phyloP scores from a whole-genome alignment of 2,329 filamentous ascomycete genomes.

The Periconia sp. region DNA sequence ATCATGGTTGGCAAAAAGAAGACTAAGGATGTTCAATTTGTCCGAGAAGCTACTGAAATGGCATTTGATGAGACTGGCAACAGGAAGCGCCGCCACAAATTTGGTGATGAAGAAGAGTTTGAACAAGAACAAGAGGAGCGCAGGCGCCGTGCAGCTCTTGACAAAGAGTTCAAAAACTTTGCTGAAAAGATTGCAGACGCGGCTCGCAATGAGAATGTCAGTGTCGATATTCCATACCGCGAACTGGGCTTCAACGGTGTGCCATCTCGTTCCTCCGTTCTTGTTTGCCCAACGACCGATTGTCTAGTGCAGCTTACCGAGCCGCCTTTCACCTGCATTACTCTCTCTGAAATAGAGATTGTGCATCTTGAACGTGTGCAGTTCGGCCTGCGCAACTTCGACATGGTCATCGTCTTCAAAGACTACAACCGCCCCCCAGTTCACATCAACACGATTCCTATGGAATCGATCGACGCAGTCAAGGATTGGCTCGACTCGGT shows the following conservation, averaged over 20 bases:
- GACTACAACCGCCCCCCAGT: conserved; percentile 89
- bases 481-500: conserved; percentile 98
- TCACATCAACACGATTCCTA: conserved; percentile 97
- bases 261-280: conserved; percentile 91
- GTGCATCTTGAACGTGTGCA: conserved; percentile 93
- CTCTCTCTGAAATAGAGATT: conserved; percentile 92
- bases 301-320: conserved; percentile 96
- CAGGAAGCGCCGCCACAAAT: conserved; percentile 94
- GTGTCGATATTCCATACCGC: conserved; percentile 94
- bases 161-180: conserved; percentile 93
- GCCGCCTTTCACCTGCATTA: conserved; percentile 94
- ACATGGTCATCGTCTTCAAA: conserved; percentile 97
- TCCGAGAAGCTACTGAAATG: conserved; percentile 95
- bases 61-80: conserved; percentile 99
- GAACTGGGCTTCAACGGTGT: conserved; percentile 97
- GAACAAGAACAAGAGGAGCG: conserved; percentile 98
- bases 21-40: conserved; percentile 98
- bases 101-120: conserved; percentile 97
- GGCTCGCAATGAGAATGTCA: conserved; percentile 83
- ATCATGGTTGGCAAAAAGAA: conserved; percentile 99
- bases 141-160: conserved; percentile 83
- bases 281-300: conserved; percentile 94
- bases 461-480: conserved; percentile 90
- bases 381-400: conserved; percentile 98
- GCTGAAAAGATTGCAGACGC: conserved; percentile 97